phyloP scores from a whole-genome alignment of 306 rosid genomes.

The Vigna reflexopilosa region DNA sequence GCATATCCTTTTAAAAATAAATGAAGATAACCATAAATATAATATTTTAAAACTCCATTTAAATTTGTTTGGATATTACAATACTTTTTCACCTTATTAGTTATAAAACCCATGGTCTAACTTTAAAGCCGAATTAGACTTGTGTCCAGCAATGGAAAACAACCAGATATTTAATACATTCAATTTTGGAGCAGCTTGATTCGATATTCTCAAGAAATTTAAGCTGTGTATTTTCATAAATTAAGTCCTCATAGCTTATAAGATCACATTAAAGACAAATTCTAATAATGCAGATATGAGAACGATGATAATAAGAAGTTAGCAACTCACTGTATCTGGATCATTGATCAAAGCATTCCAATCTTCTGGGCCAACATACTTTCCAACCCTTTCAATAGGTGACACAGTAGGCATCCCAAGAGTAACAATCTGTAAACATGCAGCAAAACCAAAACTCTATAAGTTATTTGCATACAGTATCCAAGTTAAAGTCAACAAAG shows the following conservation, averaged over 20 bases:
- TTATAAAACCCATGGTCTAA: neutral
- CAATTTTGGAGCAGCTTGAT: constrained; percentile 15
- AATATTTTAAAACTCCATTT: neutral
- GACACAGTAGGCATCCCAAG: constrained; percentile 88
- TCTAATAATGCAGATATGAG: constrained; percentile 19
- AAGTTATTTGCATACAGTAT: constrained; percentile 3
- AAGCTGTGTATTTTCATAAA: neutral
- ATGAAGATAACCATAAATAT: constrained; percentile 4
- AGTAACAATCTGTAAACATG: constrained; percentile 74
- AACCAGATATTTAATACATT: constrained; percentile 4
- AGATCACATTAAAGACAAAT: constrained; percentile 3
- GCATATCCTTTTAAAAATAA: neutral
- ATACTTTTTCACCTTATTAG: neutral
- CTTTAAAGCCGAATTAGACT: constrained; percentile 3
- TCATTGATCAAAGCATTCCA: constrained; percentile 87
- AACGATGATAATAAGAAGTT: constrained; percentile 22
- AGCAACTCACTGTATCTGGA: constrained; percentile 73
- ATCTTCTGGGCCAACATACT: constrained; percentile 77
- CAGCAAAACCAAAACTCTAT: neutral
- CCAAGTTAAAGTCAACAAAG: constrained; percentile 16
- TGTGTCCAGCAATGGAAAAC: neutral
- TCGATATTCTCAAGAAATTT: constrained; percentile 19
- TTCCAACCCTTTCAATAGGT: constrained; percentile 83
- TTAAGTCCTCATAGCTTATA: constrained; percentile 16
- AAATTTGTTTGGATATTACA: neutral